Evolutionary conservation across 2,329 filamentous ascomycete species (phyloP), one percentile per base, ranked within the genome.

Genomic region (Aureobasidium vineae): DNA sequence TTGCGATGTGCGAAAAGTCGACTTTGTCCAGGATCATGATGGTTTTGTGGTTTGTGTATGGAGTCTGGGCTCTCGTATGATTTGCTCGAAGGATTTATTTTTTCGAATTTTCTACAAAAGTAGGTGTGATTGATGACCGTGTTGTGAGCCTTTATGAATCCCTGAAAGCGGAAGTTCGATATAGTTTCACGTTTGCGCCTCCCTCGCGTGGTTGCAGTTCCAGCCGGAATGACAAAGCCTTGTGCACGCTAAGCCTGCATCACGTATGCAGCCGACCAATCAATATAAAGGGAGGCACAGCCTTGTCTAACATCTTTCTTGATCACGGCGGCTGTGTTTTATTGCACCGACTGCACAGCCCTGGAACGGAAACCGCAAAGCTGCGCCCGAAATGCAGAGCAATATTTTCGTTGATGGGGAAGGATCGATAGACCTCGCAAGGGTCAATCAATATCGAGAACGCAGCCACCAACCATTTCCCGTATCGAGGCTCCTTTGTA

Each of bases 201-300:
- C 10, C 8, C 19, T 36, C 33, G 54, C 21, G 54, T 31, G 54
- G 54, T 16, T 57, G 54, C 54, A 57, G 23, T 50, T 50, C 47
- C 23, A 50, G 47, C 47, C 47, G 47, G 53, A 41, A 57, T 57
- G 53, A 57, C 53, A 57, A 57, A 53, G 31, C 50, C 50, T 41
- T 36, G 33, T 36, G 33, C 33, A 36, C 33, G 54, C 54, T 43
- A 21, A 38, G 38, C 38, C 54, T 56, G 52, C 52, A 56, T 26
- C 40, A 10, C 33, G 8, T 23, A 45, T 43, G 23, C 38, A 45
- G 23, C 54, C 23, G 26, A 21, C 54, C 54, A 59, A 59, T 59
- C 40, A 45, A 45, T 19, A 13, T 3, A 13, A 28, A 31, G 54
- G 5, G 16, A 31, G 40, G 23, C 54, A 59, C 54, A 59, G 54